These are phyloP conservation scores for Drosera capensis DNA, from an alignment of 148 eudicot genomes.

Conservation along the genomic window DNA sequence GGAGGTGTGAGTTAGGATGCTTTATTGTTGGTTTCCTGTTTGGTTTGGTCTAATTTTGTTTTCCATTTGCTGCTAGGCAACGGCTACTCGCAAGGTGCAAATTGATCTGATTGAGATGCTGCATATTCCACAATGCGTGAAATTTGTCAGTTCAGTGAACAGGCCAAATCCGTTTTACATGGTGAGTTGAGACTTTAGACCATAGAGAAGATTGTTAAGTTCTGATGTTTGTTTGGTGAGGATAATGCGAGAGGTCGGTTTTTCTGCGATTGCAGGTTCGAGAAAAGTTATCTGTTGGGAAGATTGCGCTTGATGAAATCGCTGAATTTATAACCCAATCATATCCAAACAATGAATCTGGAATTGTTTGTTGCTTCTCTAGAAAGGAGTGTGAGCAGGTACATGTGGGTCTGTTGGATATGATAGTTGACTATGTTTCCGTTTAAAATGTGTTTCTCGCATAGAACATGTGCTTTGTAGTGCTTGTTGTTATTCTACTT, in stretches of 20 bases:
- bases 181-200: conserved; percentile 37
- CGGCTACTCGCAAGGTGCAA: conserved; percentile 97
- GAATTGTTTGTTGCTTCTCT: conserved; percentile 95
- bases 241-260: conserved; percentile 6
- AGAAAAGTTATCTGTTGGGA: conserved; percentile 84
- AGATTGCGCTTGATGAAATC: conserved; percentile 71
- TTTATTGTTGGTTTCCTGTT: no score
- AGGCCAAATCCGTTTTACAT: conserved; percentile 92
- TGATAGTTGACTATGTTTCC: background rate
- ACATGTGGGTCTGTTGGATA: conserved; percentile 2
- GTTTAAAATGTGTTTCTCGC: background rate
- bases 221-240: background rate
- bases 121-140: conserved; percentile 70
- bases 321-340: conserved; percentile 67
- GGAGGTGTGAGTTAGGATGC: conserved; percentile 2
- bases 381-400: conserved; percentile 99
- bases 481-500: no score
- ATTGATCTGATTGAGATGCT: conserved; percentile 88
- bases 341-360: conserved; percentile 89
- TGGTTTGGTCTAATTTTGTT: no score
- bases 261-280: conserved; percentile 40
- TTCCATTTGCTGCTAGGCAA: conserved; percentile 50
- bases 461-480: no score
- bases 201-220: background rate
- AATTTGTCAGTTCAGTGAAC: conserved; percentile 87